phyloP scores from a whole-genome alignment of 2,329 filamentous ascomycete species.

The Arthrobotrys sinensis region DNA sequence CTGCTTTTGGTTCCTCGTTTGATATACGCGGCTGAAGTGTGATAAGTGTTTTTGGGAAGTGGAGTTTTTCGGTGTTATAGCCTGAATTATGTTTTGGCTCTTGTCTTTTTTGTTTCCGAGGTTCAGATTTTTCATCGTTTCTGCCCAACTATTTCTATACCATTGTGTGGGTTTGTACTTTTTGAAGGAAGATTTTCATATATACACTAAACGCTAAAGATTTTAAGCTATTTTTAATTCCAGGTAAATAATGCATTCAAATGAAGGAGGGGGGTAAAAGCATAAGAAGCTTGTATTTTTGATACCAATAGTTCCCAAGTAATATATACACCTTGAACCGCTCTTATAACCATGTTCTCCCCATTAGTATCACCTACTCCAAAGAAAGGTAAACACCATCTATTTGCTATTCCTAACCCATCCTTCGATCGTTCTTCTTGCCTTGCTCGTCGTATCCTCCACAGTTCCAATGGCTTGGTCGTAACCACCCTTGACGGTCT shows the following conservation, averaged over 20 bases:
- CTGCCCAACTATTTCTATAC: not conserved
- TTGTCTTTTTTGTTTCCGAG: not conserved
- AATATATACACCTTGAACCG: slow-evolving; percentile 18
- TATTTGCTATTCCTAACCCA: slow-evolving; percentile 86
- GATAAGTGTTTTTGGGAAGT: not conserved
- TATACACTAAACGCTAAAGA: slow-evolving; percentile 34
- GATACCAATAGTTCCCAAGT: slow-evolving; percentile 15
- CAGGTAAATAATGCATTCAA: slow-evolving; percentile 20
- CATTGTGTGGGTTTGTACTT: not conserved
- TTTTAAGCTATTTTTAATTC: slow-evolving; percentile 20
- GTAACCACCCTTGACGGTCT: slow-evolving; percentile 82
- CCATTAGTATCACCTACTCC: not conserved
- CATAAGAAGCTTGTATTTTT: slow-evolving; percentile 6
- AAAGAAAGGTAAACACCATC: not conserved
- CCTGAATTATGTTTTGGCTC: not conserved
- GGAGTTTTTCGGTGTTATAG: slow-evolving; percentile 23
- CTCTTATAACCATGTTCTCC: not conserved
- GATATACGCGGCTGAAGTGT: not conserved
- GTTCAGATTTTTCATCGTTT: not conserved
- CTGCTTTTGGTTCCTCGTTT: not conserved
- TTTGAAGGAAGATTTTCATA: slow-evolving; percentile 4
- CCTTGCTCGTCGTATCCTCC: slow-evolving; percentile 68
- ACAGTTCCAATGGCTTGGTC: slow-evolving; percentile 80
- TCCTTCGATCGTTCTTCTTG: slow-evolving; percentile 81
- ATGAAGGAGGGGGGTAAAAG: not conserved